Evolutionary conservation across 2,329 filamentous ascomycete species (phyloP).

Genomic region (Ophiocordyceps polyrhachis-furcata): DNA sequence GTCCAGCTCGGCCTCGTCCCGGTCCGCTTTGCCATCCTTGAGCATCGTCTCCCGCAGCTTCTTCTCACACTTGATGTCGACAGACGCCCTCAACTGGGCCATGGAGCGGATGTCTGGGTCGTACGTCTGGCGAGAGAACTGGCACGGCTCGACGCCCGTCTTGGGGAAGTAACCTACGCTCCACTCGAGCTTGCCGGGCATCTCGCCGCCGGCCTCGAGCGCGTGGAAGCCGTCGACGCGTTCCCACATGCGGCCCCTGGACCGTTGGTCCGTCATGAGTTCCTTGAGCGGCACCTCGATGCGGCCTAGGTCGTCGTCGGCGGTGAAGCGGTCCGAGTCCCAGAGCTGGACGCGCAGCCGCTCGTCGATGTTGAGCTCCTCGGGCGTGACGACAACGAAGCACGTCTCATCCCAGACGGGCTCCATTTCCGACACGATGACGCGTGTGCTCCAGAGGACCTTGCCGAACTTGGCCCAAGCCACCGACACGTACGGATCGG

Average conservation of each 20-base stretch:
- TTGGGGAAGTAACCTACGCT: constrained; percentile 56
- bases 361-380: constrained; percentile 56
- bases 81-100: constrained; percentile 38
- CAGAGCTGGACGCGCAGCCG: constrained; percentile 51
- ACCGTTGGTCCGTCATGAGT: constrained; percentile 39
- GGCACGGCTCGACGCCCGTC: constrained; percentile 39
- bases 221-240: constrained; percentile 47
- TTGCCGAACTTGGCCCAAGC: constrained; percentile 62
- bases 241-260: constrained; percentile 42
- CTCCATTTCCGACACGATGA: constrained; percentile 45
- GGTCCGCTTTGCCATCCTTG: constrained; percentile 23
- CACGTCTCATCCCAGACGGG: constrained; percentile 55
- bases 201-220: constrained; percentile 43
- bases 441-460: constrained; percentile 41
- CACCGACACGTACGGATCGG: constrained; percentile 53
- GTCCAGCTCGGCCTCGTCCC: constrained; percentile 42
- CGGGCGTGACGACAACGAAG: constrained; percentile 48
- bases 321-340: constrained; percentile 55
- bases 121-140: constrained; percentile 41
- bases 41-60: constrained; percentile 46
- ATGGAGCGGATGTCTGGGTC: constrained; percentile 37
- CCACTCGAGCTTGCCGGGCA: constrained; percentile 53
- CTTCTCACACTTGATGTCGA: constrained; percentile 31
- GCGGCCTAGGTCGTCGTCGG: constrained; percentile 56
- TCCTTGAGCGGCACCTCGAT: constrained; percentile 50